Percentiles rank a stretch among this genome's conserved stretches.
Conservation (phyloP, 2,329 filamentous ascomycete genomes). For the Talaromyces sp. region DNA sequence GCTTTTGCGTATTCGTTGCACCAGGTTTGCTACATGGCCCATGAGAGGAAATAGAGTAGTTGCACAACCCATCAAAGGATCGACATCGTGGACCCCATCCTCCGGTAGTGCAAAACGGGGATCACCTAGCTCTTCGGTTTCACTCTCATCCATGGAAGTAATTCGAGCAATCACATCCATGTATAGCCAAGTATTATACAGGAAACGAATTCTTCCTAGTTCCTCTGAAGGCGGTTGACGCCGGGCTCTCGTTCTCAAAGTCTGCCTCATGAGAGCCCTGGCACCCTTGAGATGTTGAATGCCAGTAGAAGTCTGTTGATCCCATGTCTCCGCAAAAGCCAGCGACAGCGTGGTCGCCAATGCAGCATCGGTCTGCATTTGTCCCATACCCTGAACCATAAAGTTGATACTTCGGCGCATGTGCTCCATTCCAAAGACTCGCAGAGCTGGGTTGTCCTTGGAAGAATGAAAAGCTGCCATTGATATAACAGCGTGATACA, state of each 20-base stretch:
- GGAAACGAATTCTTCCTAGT: conserved; percentile 57
- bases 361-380: conserved; percentile 62
- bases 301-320: conserved; percentile 64
- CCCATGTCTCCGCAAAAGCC: conserved; percentile 69
- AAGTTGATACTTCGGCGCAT: conserved; percentile 62
- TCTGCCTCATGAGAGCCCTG: conserved; percentile 59
- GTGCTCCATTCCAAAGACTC: conserved; percentile 63
- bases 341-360: conserved; percentile 67
- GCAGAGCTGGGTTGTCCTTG: conserved; percentile 54
- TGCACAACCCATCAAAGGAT: conserved; percentile 68
- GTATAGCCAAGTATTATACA: conserved; percentile 70
- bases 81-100: conserved; percentile 54
- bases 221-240: conserved; percentile 44
- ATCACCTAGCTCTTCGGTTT: conserved; percentile 45
- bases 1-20: conserved; percentile 57
- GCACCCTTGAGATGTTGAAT: conserved; percentile 67
- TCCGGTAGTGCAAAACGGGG: conserved; percentile 41
- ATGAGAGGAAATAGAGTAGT: conserved; percentile 65
- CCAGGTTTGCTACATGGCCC: conserved; percentile 61
- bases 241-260: conserved; percentile 46
- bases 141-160: conserved; percentile 59
- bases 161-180: conserved; percentile 69
- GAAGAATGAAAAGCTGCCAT: conserved; percentile 67
- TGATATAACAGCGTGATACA: conserved; percentile 65
- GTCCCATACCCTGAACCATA: conserved; percentile 57